These are phyloP conservation scores for Usnea hakonensis DNA, from an alignment of 495 filamentous ascomycete genomes.

Conservation along the genomic window DNA sequence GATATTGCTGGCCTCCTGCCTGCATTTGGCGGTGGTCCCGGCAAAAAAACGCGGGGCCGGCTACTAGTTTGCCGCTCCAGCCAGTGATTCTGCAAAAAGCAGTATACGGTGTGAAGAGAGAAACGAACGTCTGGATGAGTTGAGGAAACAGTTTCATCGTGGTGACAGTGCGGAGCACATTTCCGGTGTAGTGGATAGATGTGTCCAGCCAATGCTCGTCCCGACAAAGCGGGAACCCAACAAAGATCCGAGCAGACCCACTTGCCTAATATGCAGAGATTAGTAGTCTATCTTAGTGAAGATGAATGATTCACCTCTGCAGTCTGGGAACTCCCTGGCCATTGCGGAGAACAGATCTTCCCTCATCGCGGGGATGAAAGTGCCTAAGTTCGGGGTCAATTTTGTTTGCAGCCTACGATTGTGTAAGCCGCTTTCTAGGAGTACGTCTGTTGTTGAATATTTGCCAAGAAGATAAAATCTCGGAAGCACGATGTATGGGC, in stretches of 20 bases:
- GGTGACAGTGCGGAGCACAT: conserved; percentile 28
- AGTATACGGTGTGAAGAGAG: no score
- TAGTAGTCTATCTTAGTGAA: no score
- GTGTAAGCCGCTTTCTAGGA: background rate
- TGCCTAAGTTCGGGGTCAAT: conserved; percentile 2
- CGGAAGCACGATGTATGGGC: background rate
- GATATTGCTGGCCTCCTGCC: no score
- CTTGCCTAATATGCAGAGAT: no score
- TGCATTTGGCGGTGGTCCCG: no score
- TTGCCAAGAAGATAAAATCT: conserved; percentile 1
- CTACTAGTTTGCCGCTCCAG: no score
- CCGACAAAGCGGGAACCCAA: conserved; percentile 37
- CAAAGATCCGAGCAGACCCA: conserved; percentile 43
- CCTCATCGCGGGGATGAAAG: background rate
- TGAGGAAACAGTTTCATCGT: conserved; percentile 31
- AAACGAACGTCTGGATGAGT: conserved; percentile 34
- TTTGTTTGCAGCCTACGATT: background rate
- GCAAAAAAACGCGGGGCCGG: no score
- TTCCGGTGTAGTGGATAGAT: conserved; percentile 35
- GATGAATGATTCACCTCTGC: no score
- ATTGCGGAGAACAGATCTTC: background rate
- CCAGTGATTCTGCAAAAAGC: no score
- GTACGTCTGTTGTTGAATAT: conserved; percentile 1
- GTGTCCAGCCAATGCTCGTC: conserved; percentile 36
- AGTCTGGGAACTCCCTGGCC: background rate